Conservation (phyloP, 768 basidiomycete species). For the Hebeloma cylindrosporum region DNA sequence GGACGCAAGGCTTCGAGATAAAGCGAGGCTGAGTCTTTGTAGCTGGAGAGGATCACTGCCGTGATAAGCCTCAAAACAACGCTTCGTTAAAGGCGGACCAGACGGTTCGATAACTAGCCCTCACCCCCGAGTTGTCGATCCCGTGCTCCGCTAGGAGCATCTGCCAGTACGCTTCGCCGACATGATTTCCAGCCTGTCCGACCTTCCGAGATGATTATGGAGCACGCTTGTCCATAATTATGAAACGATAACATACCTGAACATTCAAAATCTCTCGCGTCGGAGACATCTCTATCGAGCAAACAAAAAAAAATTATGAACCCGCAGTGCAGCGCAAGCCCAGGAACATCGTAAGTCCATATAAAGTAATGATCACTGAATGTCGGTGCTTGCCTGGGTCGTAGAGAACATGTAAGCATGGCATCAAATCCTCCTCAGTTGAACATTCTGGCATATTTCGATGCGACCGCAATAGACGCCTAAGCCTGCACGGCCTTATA, state of each 20-base stretch:
- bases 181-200: constrained; percentile 69
- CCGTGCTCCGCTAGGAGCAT: constrained; percentile 88
- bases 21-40: constrained; percentile 56
- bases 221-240: not conserved
- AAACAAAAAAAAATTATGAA: too few relatives aligned
- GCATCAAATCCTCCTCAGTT: too few relatives aligned
- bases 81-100: too few relatives aligned
- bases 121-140: constrained; percentile 67
- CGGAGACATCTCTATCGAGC: constrained; percentile 59
- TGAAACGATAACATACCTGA: constrained; percentile 47
- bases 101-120: too few relatives aligned
- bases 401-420: too few relatives aligned
- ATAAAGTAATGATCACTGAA: too few relatives aligned
- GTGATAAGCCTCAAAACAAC: constrained; percentile 69
- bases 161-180: constrained; percentile 88
- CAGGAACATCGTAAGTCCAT: too few relatives aligned
- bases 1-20: not conserved
- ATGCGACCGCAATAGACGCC: too few relatives aligned
- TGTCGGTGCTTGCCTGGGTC: too few relatives aligned
- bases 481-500: too few relatives aligned
- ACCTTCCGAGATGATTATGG: constrained; percentile 40
- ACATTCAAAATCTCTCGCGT: constrained; percentile 81
- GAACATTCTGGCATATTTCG: too few relatives aligned
- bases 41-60: constrained; percentile 77
- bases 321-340: too few relatives aligned